Base-by-base conservation (phyloP, 2,329 filamentous ascomycete species). In the Aspergillus udagawae region DNA sequence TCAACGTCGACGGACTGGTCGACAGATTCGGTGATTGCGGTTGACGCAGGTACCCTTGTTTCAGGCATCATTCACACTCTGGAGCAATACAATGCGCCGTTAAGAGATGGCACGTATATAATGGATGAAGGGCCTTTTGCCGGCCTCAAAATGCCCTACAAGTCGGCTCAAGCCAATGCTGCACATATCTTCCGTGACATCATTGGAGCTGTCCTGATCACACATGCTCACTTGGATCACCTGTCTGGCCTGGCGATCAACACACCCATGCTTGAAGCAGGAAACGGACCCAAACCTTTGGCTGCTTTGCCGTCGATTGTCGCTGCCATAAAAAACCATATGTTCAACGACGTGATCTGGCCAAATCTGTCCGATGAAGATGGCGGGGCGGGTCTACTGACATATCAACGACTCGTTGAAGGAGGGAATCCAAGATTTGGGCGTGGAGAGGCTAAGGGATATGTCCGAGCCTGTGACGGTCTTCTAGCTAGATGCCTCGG, bases 331-430 rank as follows among this genome's bases (percentile, higher is more conserved):
- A 97, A 96, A 72, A 86, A 82, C 0, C 92, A 99, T 74, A 91
- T 99, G 58, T 99, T 99, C 79, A 99, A 99, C 75, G 95, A 97
- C 68, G 80, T 96, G 57, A 96, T 97, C 54, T 99, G 94, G 94
- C 94, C 94, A 0, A 99, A 99, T 65, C 78, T 99, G 42, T 95
- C 91, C 0, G 93, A 99, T 68, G 94, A 99, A 75, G 94, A 96
- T 71, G 92, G 92, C 35, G 94, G 94, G 25, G 92, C 92, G 3
- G 94, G 94, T 0, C 82, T 99, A 28, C 86, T 99, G 35, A 96
- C 91, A 0, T 97, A 96, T 66, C 87, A 92, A 71, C 85, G 94
- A 17, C 80, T 99, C 9, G 87, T 91, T 4, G 92, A 97, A 70
- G 93, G 92, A 10, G 93, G 93, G 3, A 94, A 93, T 58, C 86